These are phyloP conservation scores for Xerophyta viscosa DNA, from an alignment of 106 monocot species.

Conservation along the genomic window DNA sequence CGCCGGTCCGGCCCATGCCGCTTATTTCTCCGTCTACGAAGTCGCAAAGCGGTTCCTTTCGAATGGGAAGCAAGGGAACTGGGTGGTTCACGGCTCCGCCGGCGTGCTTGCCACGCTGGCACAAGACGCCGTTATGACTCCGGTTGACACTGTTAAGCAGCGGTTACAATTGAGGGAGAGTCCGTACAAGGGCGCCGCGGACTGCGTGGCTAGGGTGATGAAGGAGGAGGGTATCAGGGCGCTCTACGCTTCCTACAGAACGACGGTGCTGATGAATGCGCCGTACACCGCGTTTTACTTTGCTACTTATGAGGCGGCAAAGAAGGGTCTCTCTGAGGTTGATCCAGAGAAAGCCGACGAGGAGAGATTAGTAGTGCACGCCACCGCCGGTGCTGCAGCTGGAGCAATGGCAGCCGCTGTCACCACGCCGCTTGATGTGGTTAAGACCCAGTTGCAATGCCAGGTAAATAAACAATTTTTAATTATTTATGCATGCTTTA, in stretches of 20 bases:
- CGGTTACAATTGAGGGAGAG: conserved; percentile 73
- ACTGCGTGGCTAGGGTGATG: conserved; percentile 61
- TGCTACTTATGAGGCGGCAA: conserved; percentile 87
- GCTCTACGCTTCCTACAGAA: conserved; percentile 72
- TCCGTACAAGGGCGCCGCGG: conserved; percentile 70
- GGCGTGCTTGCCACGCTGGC: conserved; percentile 78
- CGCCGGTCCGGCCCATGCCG: conserved; percentile 90
- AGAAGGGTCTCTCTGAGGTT: conserved; percentile 49
- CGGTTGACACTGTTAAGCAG: conserved; percentile 97
- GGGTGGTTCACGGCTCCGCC: conserved; percentile 56
- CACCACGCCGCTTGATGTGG: conserved; percentile 91
- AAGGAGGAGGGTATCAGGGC: conserved; percentile 73
- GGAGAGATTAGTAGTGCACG: conserved; percentile 61
- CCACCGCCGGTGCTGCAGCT: conserved; percentile 79
- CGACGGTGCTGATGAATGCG: conserved; percentile 95
- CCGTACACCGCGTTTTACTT: conserved; percentile 94
- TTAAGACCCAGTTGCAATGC: conserved; percentile 92
- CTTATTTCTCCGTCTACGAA: conserved; percentile 96
- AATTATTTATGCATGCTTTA: too few relatives aligned
- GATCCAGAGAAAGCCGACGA: conserved; percentile 35
- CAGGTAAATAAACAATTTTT: conserved; percentile 38
- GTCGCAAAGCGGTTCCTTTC: conserved; percentile 42
- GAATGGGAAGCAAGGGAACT: conserved; percentile 27
- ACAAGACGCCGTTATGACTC: conserved; percentile 91
- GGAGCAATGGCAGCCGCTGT: conserved; percentile 75